Base-by-base conservation (phyloP, 345 rosid species). In the Microthlaspi erraticum region DNA sequence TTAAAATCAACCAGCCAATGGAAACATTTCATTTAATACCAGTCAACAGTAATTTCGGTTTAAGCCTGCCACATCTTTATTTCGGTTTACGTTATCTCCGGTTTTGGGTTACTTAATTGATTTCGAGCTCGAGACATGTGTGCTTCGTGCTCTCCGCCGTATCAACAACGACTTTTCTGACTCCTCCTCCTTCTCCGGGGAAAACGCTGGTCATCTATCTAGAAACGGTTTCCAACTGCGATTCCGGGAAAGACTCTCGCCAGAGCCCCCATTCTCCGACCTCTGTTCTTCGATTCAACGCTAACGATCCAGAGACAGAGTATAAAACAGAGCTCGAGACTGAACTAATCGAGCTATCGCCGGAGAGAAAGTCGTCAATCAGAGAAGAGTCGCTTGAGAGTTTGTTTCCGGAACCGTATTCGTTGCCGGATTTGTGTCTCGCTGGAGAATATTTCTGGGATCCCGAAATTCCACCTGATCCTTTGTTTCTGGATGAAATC, bases 221-320 rank as follows among this genome's bases (percentile, higher is more conserved):
- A 7, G 73, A 71, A 12, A 63, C 56, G 10, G 58, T 64, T 46
- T 64, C 84, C 2, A 80, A 64, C 14, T 80, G 84, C 41, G 88
- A 84, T 66, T 87, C 81, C 6, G 79, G 77, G 8, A 66, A 69
- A 23, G 86, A 88, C 5, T 80, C 86, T 10, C 88, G 62, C 2
- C 79, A 45, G 9, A 61, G 75, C 13, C 81, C 84, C 10, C 70
- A 81, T 53, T 87, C 92, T 44, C 96, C 98, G 10, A 92, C 94
- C 17, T 92, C 95, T 54, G 98, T 92, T 67, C 85, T 92, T 48
- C 68, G 90, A 34, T 89, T 80, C 50, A 88, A 77, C 64, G 77
- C 79, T 5, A 77, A 75, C 31, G 88, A 83, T n/a, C n/a, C n/a
- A 10, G 92, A 83, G 64, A 26, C 80, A 11, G 87, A 82, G 63